Evolutionary conservation across 768 basidiomycete species (phyloP).

Genomic region (Lactarius sanguifluus): DNA sequence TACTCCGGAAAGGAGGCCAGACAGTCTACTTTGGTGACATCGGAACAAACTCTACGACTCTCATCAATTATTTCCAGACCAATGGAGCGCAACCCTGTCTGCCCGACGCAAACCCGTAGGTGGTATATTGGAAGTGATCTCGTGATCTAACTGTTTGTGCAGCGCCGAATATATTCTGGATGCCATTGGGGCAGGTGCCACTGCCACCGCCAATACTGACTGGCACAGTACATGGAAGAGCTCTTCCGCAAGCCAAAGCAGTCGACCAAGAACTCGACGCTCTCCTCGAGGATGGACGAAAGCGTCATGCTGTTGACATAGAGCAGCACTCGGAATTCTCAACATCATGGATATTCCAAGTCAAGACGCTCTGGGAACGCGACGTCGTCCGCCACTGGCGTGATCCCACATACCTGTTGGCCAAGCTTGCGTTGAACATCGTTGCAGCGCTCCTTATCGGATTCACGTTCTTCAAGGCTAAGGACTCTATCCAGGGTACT

Average conservation of each 20-base stretch:
- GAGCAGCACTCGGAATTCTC: constrained; percentile 37
- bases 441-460: constrained; percentile 41
- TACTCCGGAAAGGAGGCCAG: constrained; percentile 75
- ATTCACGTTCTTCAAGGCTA: constrained; percentile 43
- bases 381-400: constrained; percentile 41
- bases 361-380: constrained; percentile 36
- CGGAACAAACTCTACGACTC: constrained; percentile 55
- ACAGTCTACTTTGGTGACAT: constrained; percentile 69
- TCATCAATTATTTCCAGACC: constrained; percentile 76
- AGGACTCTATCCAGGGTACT: constrained; percentile 41
- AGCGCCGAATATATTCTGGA: constrained; percentile 52
- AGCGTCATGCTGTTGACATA: constrained; percentile 32
- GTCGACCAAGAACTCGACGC: constrained; percentile 45
- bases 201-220: constrained; percentile 43
- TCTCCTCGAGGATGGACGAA: constrained; percentile 43
- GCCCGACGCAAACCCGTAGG: constrained; percentile 64
- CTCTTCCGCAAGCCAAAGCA: constrained; percentile 40
- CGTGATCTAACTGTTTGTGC: neutral
- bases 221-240: constrained; percentile 53
- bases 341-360: constrained; percentile 43
- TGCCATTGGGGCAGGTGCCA: constrained; percentile 57
- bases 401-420: constrained; percentile 41
- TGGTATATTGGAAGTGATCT: neutral
- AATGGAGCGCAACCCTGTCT: constrained; percentile 66
- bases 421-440: constrained; percentile 42